These are phyloP conservation scores for Ceratocystis cacaofunesta DNA, from an alignment of 2,329 filamentous ascomycete genomes.

Conservation along the genomic window DNA sequence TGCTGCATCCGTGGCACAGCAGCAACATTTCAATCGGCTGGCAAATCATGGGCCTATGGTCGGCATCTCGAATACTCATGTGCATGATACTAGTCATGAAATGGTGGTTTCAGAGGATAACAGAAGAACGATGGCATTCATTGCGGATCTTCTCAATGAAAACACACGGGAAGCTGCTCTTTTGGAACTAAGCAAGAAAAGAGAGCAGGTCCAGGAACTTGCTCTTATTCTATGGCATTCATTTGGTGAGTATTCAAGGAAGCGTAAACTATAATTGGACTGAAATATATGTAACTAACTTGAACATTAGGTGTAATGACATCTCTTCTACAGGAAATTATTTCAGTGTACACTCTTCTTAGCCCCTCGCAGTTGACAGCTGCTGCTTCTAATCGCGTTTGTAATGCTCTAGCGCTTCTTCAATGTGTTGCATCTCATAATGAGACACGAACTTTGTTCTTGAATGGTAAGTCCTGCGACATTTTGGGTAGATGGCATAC, in stretches of 20 bases:
- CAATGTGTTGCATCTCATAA: slow-evolving; percentile 97
- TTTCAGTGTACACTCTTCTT: slow-evolving; percentile 91
- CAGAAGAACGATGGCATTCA: slow-evolving; percentile 79
- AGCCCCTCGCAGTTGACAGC: slow-evolving; percentile 95
- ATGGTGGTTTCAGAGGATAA: slow-evolving; percentile 70
- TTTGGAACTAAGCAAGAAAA: slow-evolving; percentile 93
- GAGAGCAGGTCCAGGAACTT: slow-evolving; percentile 92
- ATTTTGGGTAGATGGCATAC: background rate
- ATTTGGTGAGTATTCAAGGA: slow-evolving; percentile 47
- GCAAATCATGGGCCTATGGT: slow-evolving; percentile 36
- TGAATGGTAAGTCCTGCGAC: slow-evolving; percentile 53
- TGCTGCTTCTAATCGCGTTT: slow-evolving; percentile 92
- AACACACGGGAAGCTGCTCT: slow-evolving; percentile 78
- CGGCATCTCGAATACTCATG: slow-evolving; percentile 31
- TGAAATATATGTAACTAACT: background rate
- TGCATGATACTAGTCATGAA: slow-evolving; percentile 44
- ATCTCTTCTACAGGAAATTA: slow-evolving; percentile 91
- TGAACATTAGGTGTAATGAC: slow-evolving; percentile 74
- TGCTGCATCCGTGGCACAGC: slow-evolving; percentile 37
- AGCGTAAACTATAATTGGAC: background rate
- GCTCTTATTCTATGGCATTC: slow-evolving; percentile 97
- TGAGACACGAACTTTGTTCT: slow-evolving; percentile 82
- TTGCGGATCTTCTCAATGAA: slow-evolving; percentile 79
- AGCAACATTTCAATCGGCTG: slow-evolving; percentile 59
- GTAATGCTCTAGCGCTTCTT: slow-evolving; percentile 86